Evolutionary conservation across 2,329 filamentous ascomycete species (phyloP), one percentile per base, ranked within the genome.

Genomic region (Trichophyton equinum): DNA sequence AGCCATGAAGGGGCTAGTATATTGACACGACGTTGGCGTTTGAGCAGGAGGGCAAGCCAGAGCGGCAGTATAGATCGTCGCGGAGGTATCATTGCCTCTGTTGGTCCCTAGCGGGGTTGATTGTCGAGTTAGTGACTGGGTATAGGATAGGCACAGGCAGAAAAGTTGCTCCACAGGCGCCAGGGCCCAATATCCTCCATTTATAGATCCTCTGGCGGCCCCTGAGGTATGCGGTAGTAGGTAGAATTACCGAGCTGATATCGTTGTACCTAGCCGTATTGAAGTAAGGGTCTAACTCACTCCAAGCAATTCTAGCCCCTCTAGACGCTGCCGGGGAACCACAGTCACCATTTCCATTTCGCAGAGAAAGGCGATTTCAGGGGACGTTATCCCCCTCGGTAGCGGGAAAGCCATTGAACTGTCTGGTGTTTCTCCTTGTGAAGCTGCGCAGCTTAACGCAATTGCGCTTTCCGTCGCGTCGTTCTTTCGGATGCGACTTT

Each of bases 301-400:
- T 66, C 87, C 85, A 60, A 99, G 82, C 64, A 99, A 82, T 68
- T 89, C 81, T 64, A 99, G 87, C 67, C 84, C 84, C 66, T 96
- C 91, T 59, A 99, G 85, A 65, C 88, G 84, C 73, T 97, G 91
- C 60, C 94, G 88, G 40, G 94, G 94, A 57, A 97, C 85, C 22
- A 99, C 83, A 0, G 91, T 96, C 61, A 99, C 88, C 69, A 90
- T 83, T 77, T 97, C 92, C 91, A 96, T 97, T 77, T 99, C 94
- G 74, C 91, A 96, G 30, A 97, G 79, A 71, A 97, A 99, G 58
- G 91, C 88, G 53, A 95, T 88, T 77, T 99, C 94, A 65, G 88
- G 81, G 62, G 94, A 90, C 68, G 88, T 87, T 51, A 96, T 81
- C 73, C 86, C 82, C 64, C 81, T 78, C 44, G 81, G 81, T 47